Percentiles rank a stretch among this genome's conserved stretches.
These are phyloP conservation scores for Arthromyces matolae DNA, from an alignment of 768 basidiomycete genomes.

Conservation along the genomic window DNA sequence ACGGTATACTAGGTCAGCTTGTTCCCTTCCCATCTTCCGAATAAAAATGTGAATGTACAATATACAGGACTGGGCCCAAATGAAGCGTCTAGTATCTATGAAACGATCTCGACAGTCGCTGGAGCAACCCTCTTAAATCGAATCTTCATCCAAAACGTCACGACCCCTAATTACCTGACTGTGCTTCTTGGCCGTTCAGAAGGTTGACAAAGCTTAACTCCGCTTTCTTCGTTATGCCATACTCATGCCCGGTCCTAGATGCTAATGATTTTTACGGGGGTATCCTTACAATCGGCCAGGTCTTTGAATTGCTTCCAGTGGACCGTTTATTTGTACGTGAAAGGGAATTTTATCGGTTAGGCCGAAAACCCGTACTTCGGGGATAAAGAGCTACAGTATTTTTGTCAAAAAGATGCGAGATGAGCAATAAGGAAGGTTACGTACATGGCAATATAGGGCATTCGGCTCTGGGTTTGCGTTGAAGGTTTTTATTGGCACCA, in stretches of 20 bases:
- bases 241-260: background rate
- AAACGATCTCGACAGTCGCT: constrained; percentile 26
- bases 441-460: background rate
- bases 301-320: constrained; percentile 42
- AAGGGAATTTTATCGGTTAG: constrained; percentile 58
- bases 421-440: background rate
- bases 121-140: constrained; percentile 60
- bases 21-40: background rate
- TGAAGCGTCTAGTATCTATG: constrained; percentile 46
- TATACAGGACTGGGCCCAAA: constrained; percentile 65
- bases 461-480: background rate
- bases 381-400: constrained; percentile 52
- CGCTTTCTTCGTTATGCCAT: background rate
- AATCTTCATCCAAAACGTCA: constrained; percentile 56
- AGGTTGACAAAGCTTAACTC: constrained; percentile 25
- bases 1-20: constrained; percentile 24
- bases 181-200: constrained; percentile 59
- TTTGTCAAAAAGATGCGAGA: background rate
- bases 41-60: constrained; percentile 23
- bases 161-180: constrained; percentile 59
- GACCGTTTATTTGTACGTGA: constrained; percentile 57
- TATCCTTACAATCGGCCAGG: constrained; percentile 59
- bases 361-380: constrained; percentile 50
- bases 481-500: background rate
- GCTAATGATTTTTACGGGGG: constrained; percentile 35